These are phyloP conservation scores for Marasmius oreades DNA, from an alignment of 1,284 basidiomycete genomes.

Conservation along the genomic window DNA sequence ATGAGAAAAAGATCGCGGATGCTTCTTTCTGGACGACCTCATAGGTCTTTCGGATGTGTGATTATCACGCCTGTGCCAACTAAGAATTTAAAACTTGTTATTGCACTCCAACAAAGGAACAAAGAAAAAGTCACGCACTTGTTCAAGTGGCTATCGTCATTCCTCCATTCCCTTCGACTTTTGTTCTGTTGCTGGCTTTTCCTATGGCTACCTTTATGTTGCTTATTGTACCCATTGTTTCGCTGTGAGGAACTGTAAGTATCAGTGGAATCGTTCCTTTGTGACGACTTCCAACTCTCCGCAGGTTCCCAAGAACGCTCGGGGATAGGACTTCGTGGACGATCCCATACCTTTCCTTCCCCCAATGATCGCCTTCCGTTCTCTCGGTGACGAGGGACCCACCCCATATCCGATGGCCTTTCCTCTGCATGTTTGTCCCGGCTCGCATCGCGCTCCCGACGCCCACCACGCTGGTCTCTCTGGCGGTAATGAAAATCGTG, in stretches of 20 bases:
- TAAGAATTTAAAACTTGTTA: constrained; percentile 22
- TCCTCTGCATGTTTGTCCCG: constrained; percentile 35
- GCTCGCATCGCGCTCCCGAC: constrained; percentile 13
- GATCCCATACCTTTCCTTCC: constrained; percentile 26
- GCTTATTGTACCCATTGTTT: constrained; percentile 37
- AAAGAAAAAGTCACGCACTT: constrained; percentile 46
- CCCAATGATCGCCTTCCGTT: constrained; percentile 30
- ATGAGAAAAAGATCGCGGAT: constrained; percentile 51
- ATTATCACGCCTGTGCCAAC: constrained; percentile 50
- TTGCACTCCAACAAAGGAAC: constrained; percentile 9
- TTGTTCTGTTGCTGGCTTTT: constrained; percentile 36
- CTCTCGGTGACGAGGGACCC: constrained; percentile 34
- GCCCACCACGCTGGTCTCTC: background rate
- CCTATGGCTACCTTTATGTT: constrained; percentile 31
- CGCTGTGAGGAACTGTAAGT: constrained; percentile 22
- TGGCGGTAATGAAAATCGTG: constrained; percentile 17
- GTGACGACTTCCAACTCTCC: constrained; percentile 50
- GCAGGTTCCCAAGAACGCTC: constrained; percentile 65
- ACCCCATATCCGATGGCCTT: constrained; percentile 39
- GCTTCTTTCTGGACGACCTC: constrained; percentile 33
- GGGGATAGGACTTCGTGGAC: constrained; percentile 26
- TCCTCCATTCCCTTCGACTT: constrained; percentile 56
- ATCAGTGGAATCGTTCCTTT: constrained; percentile 31
- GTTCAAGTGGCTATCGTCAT: constrained; percentile 62
- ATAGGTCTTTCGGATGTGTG: constrained; percentile 32